phyloP scores from a whole-genome alignment of 176 grass and related monocot species.

The Eragrostis curvula region DNA sequence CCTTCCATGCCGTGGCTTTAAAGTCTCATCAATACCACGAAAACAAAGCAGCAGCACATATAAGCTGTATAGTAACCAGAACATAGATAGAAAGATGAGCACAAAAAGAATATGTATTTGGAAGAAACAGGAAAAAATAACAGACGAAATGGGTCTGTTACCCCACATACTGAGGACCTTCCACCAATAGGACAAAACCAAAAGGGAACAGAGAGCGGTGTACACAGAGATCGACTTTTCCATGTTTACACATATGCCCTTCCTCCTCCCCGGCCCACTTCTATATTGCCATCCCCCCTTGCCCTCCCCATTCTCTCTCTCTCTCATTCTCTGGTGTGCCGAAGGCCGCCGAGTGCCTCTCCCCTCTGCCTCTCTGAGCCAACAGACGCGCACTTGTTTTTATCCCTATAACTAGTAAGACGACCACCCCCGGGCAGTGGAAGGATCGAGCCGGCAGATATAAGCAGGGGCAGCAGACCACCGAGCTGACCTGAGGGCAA shows the following conservation, averaged over 20 bases:
- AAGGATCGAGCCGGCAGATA: background rate
- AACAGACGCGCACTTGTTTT: constrained; percentile 32
- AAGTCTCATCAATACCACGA: constrained; percentile 94
- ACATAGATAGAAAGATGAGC: constrained; percentile 20
- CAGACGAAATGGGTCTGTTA: constrained; percentile 51
- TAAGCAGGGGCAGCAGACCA: background rate
- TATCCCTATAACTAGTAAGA: constrained; percentile 47
- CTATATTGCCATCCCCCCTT: constrained; percentile 11
- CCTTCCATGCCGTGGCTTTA: constrained; percentile 95
- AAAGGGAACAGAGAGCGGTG: constrained; percentile 21
- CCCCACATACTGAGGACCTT: constrained; percentile 51
- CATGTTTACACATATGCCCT: constrained; percentile 39
- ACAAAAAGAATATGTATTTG: background rate
- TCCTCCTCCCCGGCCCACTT: background rate
- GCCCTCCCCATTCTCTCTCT: background rate
- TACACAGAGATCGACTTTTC: background rate
- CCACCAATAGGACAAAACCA: constrained; percentile 72
- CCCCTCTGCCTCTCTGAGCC: background rate
- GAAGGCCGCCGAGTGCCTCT: background rate
- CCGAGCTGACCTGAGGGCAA: constrained; percentile 39
- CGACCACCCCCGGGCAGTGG: background rate
- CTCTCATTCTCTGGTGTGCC: background rate
- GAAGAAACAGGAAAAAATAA: constrained; percentile 13
- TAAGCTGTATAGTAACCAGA: constrained; percentile 10
- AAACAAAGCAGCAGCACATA: constrained; percentile 57